Evolutionary conservation across 306 rosid species (phyloP), one percentile per base, ranked within the genome.

Genomic region (Quercus gilva): DNA sequence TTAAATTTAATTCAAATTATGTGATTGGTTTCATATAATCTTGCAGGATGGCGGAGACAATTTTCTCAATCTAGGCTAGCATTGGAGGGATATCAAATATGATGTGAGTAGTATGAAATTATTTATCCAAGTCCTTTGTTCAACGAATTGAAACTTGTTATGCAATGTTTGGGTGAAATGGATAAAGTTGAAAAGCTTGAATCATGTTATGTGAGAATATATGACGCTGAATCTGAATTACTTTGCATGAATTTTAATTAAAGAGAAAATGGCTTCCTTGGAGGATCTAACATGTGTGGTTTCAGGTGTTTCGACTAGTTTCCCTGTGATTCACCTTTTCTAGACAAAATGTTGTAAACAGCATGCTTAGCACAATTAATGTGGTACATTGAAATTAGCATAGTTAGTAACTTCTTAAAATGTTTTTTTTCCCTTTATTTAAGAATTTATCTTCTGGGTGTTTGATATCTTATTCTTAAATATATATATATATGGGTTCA

Each of bases 41-140:
- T 55, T 70, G 76, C 93, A 92, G 98, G 98, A 88, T 88, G 97
- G 89, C 78, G 84, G 94, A 59, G 97, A 94, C 88, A 91, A 90
- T 84, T 92, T 94, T 86, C 94, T 94, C 63, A 84, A 77, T 85
- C 84, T 94, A 23, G 25, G 25, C 25, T 23, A 45, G 94, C 98
- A 72, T 84, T 94, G 94, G 98, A 91, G 81, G 94, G 94, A 81
- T 92, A 92, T 77, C 84, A 87, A 92, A 82, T 90, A 94, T 86
- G 98, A 94, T 77, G 94, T 90, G 77, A 87, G 94, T 91, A 97
- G 97, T 92, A 92, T 82, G 94, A 35, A 83, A 75, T 51, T 77
- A 70, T 76, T 73, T 26, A 69, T 73, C 65, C 45, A 31, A 49
- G 61, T 82, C 82, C 79, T 74, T 81, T 37, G 4, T 43, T 55